A percentile compares a stretch with the other conserved stretches of the same genome.
These are phyloP conservation scores for Sequoiadendron giganteum DNA, from an alignment of 75 land plant genomes.

Conservation along the genomic window DNA sequence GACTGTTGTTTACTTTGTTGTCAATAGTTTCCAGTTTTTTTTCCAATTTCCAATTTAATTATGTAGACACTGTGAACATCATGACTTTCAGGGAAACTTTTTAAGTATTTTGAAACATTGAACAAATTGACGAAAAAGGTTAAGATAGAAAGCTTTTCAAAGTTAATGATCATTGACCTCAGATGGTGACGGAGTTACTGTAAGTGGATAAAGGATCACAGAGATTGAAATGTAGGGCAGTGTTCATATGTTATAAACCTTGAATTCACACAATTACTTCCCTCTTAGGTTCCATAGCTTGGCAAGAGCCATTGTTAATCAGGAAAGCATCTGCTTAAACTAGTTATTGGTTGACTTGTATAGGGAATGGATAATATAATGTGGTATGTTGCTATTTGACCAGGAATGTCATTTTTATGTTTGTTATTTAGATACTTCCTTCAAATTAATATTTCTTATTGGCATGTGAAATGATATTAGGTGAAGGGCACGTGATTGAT, in stretches of 20 bases:
- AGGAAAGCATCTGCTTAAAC: neutral
- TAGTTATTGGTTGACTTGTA: neutral
- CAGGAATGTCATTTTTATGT: no score
- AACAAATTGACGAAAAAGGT: neutral
- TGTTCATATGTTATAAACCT: neutral
- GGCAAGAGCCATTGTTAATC: neutral
- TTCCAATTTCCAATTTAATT: neutral
- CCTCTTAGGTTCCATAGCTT: neutral
- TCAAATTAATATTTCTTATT: neutral
- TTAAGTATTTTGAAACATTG: neutral
- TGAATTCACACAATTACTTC: neutral
- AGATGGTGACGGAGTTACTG: neutral
- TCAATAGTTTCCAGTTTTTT: neutral
- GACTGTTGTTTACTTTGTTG: neutral
- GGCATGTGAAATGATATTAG: neutral
- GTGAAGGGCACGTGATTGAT: neutral
- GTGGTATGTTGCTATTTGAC: neutral
- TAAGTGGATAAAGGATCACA: neutral
- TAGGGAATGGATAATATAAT: neutral
- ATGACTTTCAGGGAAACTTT: neutral
- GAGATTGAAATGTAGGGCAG: neutral
- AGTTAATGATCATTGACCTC: neutral
- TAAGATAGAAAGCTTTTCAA: neutral
- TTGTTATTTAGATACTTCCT: neutral
- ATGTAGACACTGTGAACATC: neutral